Percentiles rank a stretch among this genome's conserved stretches.
These are phyloP conservation scores for Rubus parviflorus DNA, from an alignment of 306 rosid species.

Conservation along the genomic window DNA sequence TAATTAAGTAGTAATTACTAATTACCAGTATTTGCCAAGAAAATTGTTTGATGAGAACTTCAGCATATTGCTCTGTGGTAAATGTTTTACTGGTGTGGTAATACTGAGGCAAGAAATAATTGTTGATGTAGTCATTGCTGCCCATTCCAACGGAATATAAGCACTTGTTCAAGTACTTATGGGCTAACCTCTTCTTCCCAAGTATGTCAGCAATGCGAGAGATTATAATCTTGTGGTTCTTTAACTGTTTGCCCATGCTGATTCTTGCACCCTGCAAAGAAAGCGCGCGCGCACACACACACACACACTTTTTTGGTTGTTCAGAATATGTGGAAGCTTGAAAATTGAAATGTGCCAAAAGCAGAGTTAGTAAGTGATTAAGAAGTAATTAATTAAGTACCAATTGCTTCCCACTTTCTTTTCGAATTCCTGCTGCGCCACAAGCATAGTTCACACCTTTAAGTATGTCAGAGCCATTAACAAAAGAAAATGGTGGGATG, in stretches of 20 bases:
- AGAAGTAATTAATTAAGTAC: background rate
- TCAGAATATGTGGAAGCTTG: background rate
- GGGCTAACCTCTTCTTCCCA: constrained; percentile 8
- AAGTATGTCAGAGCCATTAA: constrained; percentile 20
- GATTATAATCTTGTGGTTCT: constrained; percentile 36
- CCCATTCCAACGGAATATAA: constrained; percentile 43
- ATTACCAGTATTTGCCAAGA: constrained; percentile 6
- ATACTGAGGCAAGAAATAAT: constrained; percentile 25
- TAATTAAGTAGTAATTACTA: background rate
- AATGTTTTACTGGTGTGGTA: constrained; percentile 8
- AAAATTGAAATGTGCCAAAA: background rate
- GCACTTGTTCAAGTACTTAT: constrained; percentile 35
- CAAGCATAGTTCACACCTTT: constrained; percentile 78
- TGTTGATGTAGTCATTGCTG: constrained; percentile 31
- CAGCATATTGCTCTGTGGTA: constrained; percentile 12
- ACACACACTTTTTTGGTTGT: background rate
- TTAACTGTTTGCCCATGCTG: constrained; percentile 38
- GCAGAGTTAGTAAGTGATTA: background rate
- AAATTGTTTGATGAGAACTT: constrained; percentile 14
- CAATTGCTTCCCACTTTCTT: constrained; percentile 37
- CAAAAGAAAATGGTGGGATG: constrained; percentile 52
- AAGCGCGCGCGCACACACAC: background rate
- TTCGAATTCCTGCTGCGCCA: constrained; percentile 56
- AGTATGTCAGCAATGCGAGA: constrained; percentile 22
- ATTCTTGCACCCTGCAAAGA: constrained; percentile 44